A percentile compares a stretch with the other conserved stretches of the same genome.
phyloP scores from a whole-genome alignment of 23 red algal genomes.

The Pyropia yezoensis region DNA sequence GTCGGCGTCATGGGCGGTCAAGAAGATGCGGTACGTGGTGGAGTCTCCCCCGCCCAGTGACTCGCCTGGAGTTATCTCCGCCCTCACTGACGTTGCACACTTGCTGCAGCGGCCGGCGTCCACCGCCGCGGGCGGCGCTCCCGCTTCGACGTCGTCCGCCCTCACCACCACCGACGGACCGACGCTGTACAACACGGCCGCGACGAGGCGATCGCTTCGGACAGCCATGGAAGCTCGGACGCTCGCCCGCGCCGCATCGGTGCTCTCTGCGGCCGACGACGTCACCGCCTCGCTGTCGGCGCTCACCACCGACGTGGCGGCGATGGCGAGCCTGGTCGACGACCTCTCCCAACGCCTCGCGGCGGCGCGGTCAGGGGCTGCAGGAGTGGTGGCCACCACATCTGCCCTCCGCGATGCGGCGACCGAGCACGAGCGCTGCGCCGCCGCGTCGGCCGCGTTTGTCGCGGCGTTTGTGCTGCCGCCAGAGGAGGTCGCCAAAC shows the following conservation, averaged over 20 bases:
- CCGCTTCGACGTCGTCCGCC: no score
- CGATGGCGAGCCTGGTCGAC: constrained; percentile 42
- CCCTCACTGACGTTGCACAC: no score
- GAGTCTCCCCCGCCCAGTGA: no score
- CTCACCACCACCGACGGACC: no score
- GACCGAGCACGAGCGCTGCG: constrained; percentile 19
- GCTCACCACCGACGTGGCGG: constrained; percentile 27
- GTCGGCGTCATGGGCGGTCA: no score
- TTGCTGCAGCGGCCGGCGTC: no score
- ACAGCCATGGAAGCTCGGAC: background rate
- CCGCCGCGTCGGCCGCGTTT: constrained; percentile 38
- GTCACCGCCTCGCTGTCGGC: constrained; percentile 15
- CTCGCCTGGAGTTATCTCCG: no score
- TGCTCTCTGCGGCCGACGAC: constrained; percentile 40
- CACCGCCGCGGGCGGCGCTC: no score
- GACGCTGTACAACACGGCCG: no score
- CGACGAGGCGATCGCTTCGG: background rate
- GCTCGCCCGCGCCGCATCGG: constrained; percentile 11
- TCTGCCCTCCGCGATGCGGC: constrained; percentile 31
- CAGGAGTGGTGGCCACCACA: constrained; percentile 37
- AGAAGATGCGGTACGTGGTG: no score
- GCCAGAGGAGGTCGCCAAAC: constrained; percentile 7
- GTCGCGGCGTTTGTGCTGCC: constrained; percentile 46
- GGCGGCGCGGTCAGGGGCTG: constrained; percentile 41
- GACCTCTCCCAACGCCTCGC: constrained; percentile 39